Percentiles rank a stretch among this genome's conserved stretches.
Evolutionary conservation across 2,329 filamentous ascomycete species (phyloP).

Genomic region (Orbilia javanica): DNA sequence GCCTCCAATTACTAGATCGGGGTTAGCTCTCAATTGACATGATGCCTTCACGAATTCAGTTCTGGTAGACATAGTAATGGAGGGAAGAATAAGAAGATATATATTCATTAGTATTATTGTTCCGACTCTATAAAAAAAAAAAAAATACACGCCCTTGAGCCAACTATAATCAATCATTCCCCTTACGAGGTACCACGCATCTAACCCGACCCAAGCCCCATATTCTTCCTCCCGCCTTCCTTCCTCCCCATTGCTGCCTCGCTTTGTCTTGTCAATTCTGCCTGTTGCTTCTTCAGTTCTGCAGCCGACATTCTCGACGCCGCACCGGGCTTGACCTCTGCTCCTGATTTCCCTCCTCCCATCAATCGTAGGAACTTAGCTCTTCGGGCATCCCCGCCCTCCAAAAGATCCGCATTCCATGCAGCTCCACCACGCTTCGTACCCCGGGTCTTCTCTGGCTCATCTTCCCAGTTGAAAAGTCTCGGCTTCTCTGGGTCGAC

Average conservation of each 20-base stretch:
- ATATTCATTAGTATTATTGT: background rate
- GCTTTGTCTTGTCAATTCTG: constrained; percentile 40
- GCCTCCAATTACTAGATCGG: background rate
- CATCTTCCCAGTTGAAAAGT: constrained; percentile 50
- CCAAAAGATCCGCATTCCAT: constrained; percentile 45
- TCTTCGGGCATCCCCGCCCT: constrained; percentile 40
- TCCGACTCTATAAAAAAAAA: no score
- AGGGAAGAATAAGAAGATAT: background rate
- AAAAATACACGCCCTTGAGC: background rate
- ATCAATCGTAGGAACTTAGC: constrained; percentile 54
- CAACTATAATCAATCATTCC: no score
- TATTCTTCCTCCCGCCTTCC: constrained; percentile 39
- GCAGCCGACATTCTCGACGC: constrained; percentile 33
- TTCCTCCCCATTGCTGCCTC: constrained; percentile 43
- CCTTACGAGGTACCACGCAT: no score
- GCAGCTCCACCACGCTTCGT: constrained; percentile 11
- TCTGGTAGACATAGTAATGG: no score
- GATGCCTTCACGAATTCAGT: no score
- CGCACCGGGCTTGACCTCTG: constrained; percentile 20
- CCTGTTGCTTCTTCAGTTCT: constrained; percentile 45
- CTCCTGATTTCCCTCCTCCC: constrained; percentile 38
- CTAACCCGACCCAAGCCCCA: constrained; percentile 52
- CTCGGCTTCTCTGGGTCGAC: constrained; percentile 41
- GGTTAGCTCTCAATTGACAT: background rate
- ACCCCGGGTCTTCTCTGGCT: constrained; percentile 30